phyloP scores from a whole-genome alignment of 768 basidiomycete genomes.

The Lactarius evosmus region DNA sequence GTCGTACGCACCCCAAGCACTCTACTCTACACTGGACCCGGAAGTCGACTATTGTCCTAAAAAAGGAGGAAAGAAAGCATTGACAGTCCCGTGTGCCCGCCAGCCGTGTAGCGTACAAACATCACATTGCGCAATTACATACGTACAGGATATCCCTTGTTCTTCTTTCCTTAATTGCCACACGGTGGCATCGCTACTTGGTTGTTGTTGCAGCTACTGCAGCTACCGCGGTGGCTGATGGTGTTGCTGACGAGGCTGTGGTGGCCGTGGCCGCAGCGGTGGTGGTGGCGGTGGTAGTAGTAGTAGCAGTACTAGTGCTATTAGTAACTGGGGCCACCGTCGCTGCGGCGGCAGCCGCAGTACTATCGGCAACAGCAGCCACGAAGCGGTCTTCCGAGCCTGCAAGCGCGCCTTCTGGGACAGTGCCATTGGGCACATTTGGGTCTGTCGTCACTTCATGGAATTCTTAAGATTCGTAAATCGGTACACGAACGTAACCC shows the following conservation, averaged over 20 bases:
- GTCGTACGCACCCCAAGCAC: background rate
- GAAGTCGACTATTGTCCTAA: background rate
- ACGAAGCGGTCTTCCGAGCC: constrained; percentile 48
- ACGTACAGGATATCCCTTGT: constrained; percentile 13
- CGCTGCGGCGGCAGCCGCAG: background rate
- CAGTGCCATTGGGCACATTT: constrained; percentile 34
- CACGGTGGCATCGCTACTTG: background rate
- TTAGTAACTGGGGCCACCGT: background rate
- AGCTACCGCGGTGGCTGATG: background rate
- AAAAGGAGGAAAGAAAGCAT: background rate
- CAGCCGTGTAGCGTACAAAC: background rate
- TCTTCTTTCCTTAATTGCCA: background rate
- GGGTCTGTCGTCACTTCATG: constrained; percentile 66
- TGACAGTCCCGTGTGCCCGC: background rate
- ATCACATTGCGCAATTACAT: background rate
- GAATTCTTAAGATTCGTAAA: constrained; percentile 53
- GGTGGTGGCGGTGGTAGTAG: background rate
- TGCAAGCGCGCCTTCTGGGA: constrained; percentile 65
- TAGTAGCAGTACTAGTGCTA: background rate
- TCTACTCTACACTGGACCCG: background rate
- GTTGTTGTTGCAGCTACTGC: background rate
- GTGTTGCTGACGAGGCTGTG: background rate
- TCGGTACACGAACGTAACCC: background rate
- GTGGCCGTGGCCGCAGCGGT: background rate
- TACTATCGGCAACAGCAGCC: background rate